A percentile compares a stretch with the other conserved stretches of the same genome.
These are phyloP conservation scores for Setaria viridis DNA, from an alignment of 202 grass and related monocot species.

Conservation along the genomic window DNA sequence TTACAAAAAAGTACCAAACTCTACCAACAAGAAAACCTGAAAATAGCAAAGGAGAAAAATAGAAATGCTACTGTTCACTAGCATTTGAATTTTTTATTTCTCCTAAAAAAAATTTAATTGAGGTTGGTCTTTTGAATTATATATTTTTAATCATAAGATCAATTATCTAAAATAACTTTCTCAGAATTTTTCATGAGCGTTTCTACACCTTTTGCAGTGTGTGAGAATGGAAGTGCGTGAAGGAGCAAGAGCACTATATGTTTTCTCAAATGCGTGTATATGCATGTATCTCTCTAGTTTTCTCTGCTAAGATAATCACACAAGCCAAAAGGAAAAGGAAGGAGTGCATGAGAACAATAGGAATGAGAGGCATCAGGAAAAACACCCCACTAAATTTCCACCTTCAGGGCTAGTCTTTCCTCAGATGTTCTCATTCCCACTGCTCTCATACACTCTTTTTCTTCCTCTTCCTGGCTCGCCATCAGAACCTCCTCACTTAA, in stretches of 20 bases:
- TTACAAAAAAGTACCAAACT: neutral
- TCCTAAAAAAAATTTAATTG: neutral
- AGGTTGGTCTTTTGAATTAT: neutral
- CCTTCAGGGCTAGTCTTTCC: neutral
- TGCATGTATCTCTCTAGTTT: neutral
- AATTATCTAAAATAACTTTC: neutral
- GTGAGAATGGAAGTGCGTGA: neutral
- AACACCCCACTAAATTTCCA: neutral
- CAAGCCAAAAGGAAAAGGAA: slow-evolving; percentile 37
- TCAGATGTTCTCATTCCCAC: slow-evolving; percentile 17
- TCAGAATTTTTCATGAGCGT: neutral
- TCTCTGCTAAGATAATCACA: neutral
- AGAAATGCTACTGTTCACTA: neutral
- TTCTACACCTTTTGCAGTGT: neutral
- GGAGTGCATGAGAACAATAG: slow-evolving; percentile 19
- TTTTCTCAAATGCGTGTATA: neutral
- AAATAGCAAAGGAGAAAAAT: neutral
- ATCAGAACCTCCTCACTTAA: neutral
- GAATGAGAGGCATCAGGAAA: slow-evolving; percentile 32
- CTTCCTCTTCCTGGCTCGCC: slow-evolving; percentile 5
- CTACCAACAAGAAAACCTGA: neutral
- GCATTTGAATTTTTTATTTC: neutral
- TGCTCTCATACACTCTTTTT: slow-evolving; percentile 17
- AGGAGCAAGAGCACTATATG: neutral
- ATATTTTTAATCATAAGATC: neutral